Evolutionary conservation across 2,329 filamentous ascomycete species (phyloP), one percentile per base, ranked within the genome.

Genomic region (Elsinoe australis): DNA sequence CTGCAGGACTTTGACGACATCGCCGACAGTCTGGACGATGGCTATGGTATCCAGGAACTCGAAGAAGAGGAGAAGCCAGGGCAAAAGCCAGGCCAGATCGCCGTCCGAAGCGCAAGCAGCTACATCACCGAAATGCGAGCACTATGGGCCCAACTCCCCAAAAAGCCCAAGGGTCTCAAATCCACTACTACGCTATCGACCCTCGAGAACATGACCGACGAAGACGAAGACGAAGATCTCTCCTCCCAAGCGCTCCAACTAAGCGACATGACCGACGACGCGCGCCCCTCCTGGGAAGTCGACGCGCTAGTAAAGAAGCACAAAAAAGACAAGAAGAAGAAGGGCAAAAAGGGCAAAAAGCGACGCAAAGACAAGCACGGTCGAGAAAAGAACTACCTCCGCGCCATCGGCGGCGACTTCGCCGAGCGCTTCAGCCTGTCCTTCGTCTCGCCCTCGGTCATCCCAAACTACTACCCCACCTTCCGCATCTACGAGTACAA

Each of bases 401-500:
- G 82, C 42, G 76, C 80, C 53, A 82, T 94, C 53, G 87, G 85
- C 15, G 89, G 89, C 3, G 76, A 78, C 53, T 94, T 80, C 68
- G 88, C 81, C 2, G 88, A 98, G 66, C 78, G 88, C 46, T 98
- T 87, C 63, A 83, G 88, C 47, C 66, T 94, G 4, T 82, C 85
- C 0, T 71, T 92, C 19, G 82, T 96, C 49, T 79, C 83, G 38
- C 86, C 90, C 0, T 96, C 89, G 61, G 72, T 98, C 29, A 86
- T 54, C 2, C 52, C 52, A 12, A 94, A 89, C 60, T 95, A 86
- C 65, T 90, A 89, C 55, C 89, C 89, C 0, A 87, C 85, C 1
- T 67, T 95, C 17, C 79, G 89, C n/a, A 76, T 98, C n/a, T 73
- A 90, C 54, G 87, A 95, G 60, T 98, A 96, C 71, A 96, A 98